Conservation (phyloP, 495 filamentous ascomycete genomes). For the Neurospora sp. region DNA sequence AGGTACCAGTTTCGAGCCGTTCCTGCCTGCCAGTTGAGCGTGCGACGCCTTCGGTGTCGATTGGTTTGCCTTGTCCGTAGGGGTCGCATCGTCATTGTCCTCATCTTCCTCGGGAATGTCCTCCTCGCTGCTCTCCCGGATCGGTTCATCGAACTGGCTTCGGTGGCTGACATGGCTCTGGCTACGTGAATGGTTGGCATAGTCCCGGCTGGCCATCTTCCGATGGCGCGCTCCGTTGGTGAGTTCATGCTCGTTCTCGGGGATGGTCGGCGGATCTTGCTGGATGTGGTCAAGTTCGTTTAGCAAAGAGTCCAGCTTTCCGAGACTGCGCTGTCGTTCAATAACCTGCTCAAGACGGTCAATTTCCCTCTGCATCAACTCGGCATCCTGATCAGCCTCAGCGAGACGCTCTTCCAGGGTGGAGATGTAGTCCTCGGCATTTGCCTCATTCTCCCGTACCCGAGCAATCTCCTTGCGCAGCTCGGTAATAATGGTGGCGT, state of each 20-base stretch:
- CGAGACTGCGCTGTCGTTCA: conserved; percentile 88
- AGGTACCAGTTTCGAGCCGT: conserved; percentile 50
- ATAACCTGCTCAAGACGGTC: conserved; percentile 89
- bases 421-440: conserved; percentile 91
- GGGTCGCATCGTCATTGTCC: conserved; percentile 17
- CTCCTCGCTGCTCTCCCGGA: conserved; percentile 35
- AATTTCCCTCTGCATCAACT: conserved; percentile 93
- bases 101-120: conserved; percentile 20
- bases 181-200: conserved; percentile 39
- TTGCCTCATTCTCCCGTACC: conserved; percentile 81
- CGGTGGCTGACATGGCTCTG: conserved; percentile 41
- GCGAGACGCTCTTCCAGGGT: conserved; percentile 93
- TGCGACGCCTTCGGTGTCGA: conserved; percentile 19
- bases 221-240: conserved; percentile 34
- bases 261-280: conserved; percentile 38
- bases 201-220: conserved; percentile 26
- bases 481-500: conserved; percentile 71
- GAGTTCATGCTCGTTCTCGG: conserved; percentile 22
- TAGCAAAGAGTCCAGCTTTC: conserved; percentile 85
- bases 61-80: conserved; percentile 21
- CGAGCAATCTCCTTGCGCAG: conserved; percentile 84
- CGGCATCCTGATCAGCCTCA: conserved; percentile 90
- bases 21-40: conserved; percentile 4
- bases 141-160: conserved; percentile 42
- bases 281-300: conserved; percentile 81